Base-by-base conservation (phyloP, 768 basidiomycete species). In the Suillus clintonianus region DNA sequence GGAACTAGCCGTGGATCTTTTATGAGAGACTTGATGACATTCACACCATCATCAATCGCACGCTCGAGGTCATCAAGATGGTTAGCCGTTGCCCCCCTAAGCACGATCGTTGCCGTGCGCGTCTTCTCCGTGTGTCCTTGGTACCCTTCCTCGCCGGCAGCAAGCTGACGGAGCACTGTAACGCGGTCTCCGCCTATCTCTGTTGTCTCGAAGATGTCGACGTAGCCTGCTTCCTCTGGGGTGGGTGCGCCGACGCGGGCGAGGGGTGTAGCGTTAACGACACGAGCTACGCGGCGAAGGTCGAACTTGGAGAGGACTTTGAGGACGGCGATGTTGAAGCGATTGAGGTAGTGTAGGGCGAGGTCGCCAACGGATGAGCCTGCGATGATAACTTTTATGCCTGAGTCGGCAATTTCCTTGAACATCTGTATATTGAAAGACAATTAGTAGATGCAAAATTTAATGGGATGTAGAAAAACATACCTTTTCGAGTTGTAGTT, bases 291-390 rank as follows among this genome's bases (percentile, higher is more conserved):
- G 2, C 97, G 83, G 58, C 97, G 91, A 15, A 99, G 87, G 67
- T 99, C 97, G 77, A 99, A 99, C 77, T 99, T 99, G 73, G 95
- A 97, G 63, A 97, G 86, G 34, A 99, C 94, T 77, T 97, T 98
- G 78, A 99, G 86, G 69, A 99, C 95, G 70, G 94, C 94, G 77
- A 99, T 94, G 80, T 88, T 83, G 81, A 92, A 84, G 61, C 96
- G 86, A 82, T 98, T 92, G 72, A 99, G 90, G 82, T 95, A 99
- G 79, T 99, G 97, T 64, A 97, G 82, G 2, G 96, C 95, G 62
- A 99, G 92, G 72, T 99, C 97, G 68, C 96, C 97, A 67, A 99
- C 85, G 47, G 87, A 87, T 10, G 95, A 91, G 22, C 97, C 97
- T 15, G 94, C 97, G 67, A 99, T 86, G 82, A 99, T 88, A 67